phyloP scores from a whole-genome alignment of 148 eudicot species.

The Amaranthus cruentus region DNA sequence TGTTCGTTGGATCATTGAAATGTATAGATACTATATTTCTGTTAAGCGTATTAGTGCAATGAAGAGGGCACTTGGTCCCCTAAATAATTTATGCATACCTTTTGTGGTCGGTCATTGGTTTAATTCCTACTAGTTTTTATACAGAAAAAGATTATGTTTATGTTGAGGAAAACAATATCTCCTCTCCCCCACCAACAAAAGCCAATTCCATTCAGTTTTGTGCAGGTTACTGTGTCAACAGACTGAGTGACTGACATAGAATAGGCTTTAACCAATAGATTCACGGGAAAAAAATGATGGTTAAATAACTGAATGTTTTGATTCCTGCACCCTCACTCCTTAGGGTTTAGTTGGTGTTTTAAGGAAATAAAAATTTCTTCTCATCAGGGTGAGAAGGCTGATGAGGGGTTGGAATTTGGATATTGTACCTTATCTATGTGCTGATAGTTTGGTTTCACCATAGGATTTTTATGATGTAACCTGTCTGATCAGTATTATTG shows the following conservation, averaged over 20 bases:
- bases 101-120: neutral
- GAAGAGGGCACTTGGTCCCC: neutral
- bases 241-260: neutral
- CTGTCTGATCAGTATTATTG: too few species aligned
- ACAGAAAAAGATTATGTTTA: neutral
- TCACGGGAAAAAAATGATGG: neutral
- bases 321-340: neutral
- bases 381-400: neutral
- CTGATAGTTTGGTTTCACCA: neutral
- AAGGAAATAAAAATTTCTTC: neutral
- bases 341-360: too few species aligned
- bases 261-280: neutral
- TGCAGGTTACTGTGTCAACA: neutral
- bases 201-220: neutral
- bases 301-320: neutral
- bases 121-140: neutral
- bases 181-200: neutral
- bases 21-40: neutral
- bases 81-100: too few species aligned
- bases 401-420: neutral
- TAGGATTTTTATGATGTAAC: neutral
- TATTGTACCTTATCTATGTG: neutral
- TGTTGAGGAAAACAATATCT: neutral
- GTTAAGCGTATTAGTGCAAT: neutral
- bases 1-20: neutral